These are phyloP conservation scores for Neurospora sp. DNA, from an alignment of 495 filamentous ascomycete genomes.

Conservation along the genomic window DNA sequence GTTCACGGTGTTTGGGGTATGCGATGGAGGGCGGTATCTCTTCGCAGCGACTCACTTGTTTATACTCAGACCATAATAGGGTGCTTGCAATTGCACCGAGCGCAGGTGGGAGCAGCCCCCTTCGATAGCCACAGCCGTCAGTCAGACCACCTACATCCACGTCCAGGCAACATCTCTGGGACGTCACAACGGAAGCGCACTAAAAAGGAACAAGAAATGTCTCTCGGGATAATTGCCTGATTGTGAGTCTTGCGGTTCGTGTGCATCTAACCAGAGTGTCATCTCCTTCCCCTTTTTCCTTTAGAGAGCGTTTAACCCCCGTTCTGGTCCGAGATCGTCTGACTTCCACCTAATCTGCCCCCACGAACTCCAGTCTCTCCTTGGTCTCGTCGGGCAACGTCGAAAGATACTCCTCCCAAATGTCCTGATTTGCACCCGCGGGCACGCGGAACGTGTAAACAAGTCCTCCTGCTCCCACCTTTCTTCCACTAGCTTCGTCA, in stretches of 20 bases:
- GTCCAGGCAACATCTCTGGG: neutral
- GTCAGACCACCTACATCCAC: neutral
- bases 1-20: neutral
- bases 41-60: neutral
- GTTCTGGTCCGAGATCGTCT: neutral
- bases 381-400: neutral
- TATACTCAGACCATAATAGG: neutral
- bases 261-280: neutral
- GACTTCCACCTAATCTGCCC: neutral
- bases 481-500: neutral
- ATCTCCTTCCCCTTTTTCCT: neutral
- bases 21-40: neutral
- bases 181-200: neutral
- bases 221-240: neutral
- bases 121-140: neutral
- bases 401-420: neutral
- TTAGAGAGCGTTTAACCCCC: neutral
- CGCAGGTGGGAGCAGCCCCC: neutral
- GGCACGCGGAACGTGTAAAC: neutral
- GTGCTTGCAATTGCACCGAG: too few species aligned
- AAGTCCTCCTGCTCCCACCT: neutral
- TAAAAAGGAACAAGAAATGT: neutral
- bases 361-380: neutral
- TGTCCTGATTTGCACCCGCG: neutral
- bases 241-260: neutral